These are phyloP conservation scores for Ramularia collo-cygni DNA, from an alignment of 2,329 filamentous ascomycete species.

Conservation along the genomic window DNA sequence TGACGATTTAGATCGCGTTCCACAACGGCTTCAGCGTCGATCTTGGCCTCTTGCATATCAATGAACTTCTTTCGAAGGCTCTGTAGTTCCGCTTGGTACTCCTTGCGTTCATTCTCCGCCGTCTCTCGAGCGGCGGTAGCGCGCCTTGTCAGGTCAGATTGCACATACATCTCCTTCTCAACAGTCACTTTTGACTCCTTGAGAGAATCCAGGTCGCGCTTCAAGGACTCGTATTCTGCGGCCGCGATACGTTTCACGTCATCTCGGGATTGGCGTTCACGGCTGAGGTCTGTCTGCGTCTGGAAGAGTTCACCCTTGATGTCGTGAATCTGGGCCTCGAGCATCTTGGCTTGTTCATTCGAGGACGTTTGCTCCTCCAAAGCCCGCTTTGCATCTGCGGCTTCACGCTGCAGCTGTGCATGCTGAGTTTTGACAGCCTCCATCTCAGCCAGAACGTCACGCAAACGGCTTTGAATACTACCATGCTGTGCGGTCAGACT, in stretches of 20 bases:
- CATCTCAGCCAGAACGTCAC: slow-evolving; percentile 79
- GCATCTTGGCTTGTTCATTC: slow-evolving; percentile 78
- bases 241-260: slow-evolving; percentile 87
- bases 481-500: slow-evolving; percentile 69
- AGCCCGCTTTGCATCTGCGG: slow-evolving; percentile 76
- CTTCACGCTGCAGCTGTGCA: slow-evolving; percentile 77
- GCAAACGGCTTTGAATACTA: slow-evolving; percentile 65
- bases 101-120: slow-evolving; percentile 81
- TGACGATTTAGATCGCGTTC: slow-evolving; percentile 72
- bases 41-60: slow-evolving; percentile 75
- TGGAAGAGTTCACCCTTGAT: slow-evolving; percentile 80
- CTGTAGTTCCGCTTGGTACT: slow-evolving; percentile 79
- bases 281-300: slow-evolving; percentile 79
- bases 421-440: slow-evolving; percentile 82
- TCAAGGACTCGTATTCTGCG: slow-evolving; percentile 74
- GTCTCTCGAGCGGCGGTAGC: slow-evolving; percentile 73
- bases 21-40: slow-evolving; percentile 72
- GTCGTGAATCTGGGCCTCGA: slow-evolving; percentile 81
- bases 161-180: slow-evolving; percentile 93
- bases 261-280: slow-evolving; percentile 86
- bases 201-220: slow-evolving; percentile 76
- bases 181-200: slow-evolving; percentile 96
- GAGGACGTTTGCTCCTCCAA: slow-evolving; percentile 85
- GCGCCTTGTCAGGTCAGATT: slow-evolving; percentile 83
- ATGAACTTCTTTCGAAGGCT: slow-evolving; percentile 75